These are phyloP conservation scores for Wallacemonas collosoma DNA, from an alignment of 208 protist genomes.

Conservation along the genomic window DNA sequence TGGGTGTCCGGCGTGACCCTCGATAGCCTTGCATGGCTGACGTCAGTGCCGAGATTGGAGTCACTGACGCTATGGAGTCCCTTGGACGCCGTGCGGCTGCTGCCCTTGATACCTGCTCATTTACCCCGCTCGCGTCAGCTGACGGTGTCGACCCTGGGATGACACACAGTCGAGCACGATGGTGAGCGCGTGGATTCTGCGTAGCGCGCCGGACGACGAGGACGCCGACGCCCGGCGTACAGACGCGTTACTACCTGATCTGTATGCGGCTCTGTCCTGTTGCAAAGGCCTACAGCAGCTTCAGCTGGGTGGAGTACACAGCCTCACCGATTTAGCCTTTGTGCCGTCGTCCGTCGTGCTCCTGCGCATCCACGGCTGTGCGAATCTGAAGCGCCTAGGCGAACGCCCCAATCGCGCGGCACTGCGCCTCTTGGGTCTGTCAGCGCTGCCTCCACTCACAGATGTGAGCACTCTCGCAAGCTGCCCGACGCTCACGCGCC, in stretches of 20 bases:
- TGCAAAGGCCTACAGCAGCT: neutral
- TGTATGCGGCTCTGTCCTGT: neutral
- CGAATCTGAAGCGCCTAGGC: too few relatives aligned
- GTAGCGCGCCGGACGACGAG: neutral
- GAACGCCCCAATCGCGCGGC: neutral
- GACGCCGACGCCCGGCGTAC: neutral
- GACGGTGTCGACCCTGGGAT: too few relatives aligned
- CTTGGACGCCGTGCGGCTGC: neutral
- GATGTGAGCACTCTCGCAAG: neutral
- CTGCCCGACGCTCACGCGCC: neutral
- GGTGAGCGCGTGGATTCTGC: neutral
- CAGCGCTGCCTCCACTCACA: neutral
- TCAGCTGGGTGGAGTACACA: too few relatives aligned
- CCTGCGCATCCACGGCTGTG: neutral
- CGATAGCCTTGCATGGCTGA: constrained; percentile 2
- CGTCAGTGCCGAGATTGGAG: neutral
- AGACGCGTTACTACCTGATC: neutral
- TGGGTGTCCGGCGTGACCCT: neutral
- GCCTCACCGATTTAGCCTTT: neutral
- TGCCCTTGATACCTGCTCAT: too few relatives aligned
- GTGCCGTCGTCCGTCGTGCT: neutral
- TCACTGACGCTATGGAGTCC: neutral
- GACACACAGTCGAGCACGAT: neutral
- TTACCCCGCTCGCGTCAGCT: too few relatives aligned
- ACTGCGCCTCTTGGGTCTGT: neutral